Evolutionary conservation across 805 yeast genomes (phyloP), one percentile per base, ranked within the genome.

Genomic region (Naumovozyma baii): DNA sequence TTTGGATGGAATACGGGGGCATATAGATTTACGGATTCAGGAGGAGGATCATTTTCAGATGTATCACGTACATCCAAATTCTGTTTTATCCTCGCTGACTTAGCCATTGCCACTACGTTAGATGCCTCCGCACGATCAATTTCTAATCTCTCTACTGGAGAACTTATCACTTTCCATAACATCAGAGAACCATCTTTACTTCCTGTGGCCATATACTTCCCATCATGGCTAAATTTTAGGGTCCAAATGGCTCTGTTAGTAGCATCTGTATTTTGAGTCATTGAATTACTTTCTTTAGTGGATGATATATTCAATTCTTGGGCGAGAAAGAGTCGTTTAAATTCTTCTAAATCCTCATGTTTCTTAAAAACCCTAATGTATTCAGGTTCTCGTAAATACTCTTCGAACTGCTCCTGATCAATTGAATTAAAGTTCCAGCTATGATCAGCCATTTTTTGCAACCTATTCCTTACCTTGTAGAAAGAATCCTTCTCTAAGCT

Each of bases 171-270:
- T 57, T 83, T 78, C 92, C 94, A 87, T 3, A 87, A 64, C 38
- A 77, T 66, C 12, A 88, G 68, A 1, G 68, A 59, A 3, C 80
- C 71, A 53, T 83, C 87, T 49, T 83, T 76, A 15, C 95, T 94
- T 0, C 90, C 95, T 2, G 83, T 74, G 0, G 95, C 95, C 50
- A 88, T 60, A 55, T 70, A 85, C 58, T 76, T 78, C 9, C 96
- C 96, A 61, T 88, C 94, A 10, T 60, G 59, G 41, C 83, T 78
- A 60, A 88, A 88, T 50, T 76, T 73, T 65, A 82, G 66, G 8
- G 76, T 73, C 73, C 87, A 84, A n/a, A 83, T 69, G 12, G 92
- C 83, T 34, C 49, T 46, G 34, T 10, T 43, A 30, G 25, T 38
- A 20, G 38, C 33, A 17, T 43, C 42, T 28, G 31, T 4, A 29